These are phyloP conservation scores for Daucus carota DNA, from an alignment of 129 eudicot species.

Conservation along the genomic window DNA sequence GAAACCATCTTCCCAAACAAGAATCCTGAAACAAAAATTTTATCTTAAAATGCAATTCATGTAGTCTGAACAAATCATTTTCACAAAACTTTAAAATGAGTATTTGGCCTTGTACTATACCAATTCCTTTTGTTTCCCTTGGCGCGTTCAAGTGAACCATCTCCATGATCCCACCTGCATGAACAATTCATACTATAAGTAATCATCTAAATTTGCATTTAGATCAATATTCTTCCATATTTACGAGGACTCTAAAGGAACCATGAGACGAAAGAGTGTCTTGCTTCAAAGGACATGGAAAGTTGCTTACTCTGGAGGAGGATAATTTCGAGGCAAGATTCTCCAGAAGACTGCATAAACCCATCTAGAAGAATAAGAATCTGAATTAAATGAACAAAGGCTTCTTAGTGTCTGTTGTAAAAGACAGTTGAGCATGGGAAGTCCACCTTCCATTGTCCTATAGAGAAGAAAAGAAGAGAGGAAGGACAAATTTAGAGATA, in stretches of 20 bases:
- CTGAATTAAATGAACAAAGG: conserved; percentile 45
- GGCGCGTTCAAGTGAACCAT: conserved; percentile 50
- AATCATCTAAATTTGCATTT: background rate
- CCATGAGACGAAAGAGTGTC: background rate
- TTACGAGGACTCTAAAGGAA: background rate
- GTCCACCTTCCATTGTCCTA: conserved; percentile 63
- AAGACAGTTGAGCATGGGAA: conserved; percentile 77
- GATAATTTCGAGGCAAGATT: conserved; percentile 72
- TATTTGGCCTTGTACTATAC: conserved; percentile 16
- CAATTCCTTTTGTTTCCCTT: conserved; percentile 83
- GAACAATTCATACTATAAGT: background rate
- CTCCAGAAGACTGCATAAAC: conserved; percentile 82
- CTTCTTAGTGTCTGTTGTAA: conserved; percentile 76
- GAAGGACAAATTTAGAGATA: conserved; percentile 26
- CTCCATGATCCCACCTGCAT: conserved; percentile 78
- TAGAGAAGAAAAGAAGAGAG: conserved; percentile 15
- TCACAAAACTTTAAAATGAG: background rate
- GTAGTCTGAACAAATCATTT: background rate
- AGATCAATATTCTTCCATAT: background rate
- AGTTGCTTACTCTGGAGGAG: conserved; percentile 71
- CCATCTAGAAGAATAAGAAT: conserved; percentile 55
- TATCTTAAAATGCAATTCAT: conserved; percentile 6
- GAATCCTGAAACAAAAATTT: conserved; percentile 45
- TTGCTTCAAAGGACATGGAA: background rate
- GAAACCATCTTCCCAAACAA: conserved; percentile 90